Evolutionary conservation across 768 basidiomycete species (phyloP).

Genomic region (Tricholoma furcatifolium): DNA sequence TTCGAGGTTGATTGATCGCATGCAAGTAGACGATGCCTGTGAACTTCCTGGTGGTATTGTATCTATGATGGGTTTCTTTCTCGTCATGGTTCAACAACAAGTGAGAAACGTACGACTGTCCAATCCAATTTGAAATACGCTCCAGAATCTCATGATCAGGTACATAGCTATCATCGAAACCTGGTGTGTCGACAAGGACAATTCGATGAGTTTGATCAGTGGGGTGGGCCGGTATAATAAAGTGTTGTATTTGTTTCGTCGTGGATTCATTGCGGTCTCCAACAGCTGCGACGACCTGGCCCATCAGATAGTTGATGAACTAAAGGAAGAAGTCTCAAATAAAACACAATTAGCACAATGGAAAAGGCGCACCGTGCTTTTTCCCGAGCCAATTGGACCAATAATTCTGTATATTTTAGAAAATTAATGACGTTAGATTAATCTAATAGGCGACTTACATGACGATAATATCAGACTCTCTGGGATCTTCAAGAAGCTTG

Average conservation of each 20-base stretch:
- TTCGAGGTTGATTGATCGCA: conserved; percentile 20
- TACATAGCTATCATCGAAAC: conserved; percentile 14
- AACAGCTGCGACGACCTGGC: background rate
- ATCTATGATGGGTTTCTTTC: background rate
- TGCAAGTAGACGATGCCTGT: conserved; percentile 19
- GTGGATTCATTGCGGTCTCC: conserved; percentile 12
- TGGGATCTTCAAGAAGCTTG: too few species aligned
- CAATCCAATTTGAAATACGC: conserved; percentile 11
- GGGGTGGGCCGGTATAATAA: conserved; percentile 9
- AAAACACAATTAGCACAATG: too few species aligned
- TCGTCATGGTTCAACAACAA: background rate
- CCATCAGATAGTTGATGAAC: conserved; percentile 13
- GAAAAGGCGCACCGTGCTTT: too few species aligned
- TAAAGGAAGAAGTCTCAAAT: too few species aligned
- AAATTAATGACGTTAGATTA: too few species aligned
- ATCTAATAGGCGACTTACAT: too few species aligned
- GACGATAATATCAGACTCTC: too few species aligned
- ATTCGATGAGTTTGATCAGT: conserved; percentile 6
- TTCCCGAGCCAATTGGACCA: too few species aligned
- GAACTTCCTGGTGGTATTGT: conserved; percentile 13
- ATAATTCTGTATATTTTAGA: too few species aligned
- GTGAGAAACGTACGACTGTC: conserved; percentile 8
- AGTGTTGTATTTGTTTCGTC: conserved; percentile 13
- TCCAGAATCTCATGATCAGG: conserved; percentile 12
- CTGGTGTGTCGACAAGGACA: conserved; percentile 14